Evolutionary conservation across 192 early-diverging fungal species (phyloP).

Genomic region (Geranomyces variabilis): DNA sequence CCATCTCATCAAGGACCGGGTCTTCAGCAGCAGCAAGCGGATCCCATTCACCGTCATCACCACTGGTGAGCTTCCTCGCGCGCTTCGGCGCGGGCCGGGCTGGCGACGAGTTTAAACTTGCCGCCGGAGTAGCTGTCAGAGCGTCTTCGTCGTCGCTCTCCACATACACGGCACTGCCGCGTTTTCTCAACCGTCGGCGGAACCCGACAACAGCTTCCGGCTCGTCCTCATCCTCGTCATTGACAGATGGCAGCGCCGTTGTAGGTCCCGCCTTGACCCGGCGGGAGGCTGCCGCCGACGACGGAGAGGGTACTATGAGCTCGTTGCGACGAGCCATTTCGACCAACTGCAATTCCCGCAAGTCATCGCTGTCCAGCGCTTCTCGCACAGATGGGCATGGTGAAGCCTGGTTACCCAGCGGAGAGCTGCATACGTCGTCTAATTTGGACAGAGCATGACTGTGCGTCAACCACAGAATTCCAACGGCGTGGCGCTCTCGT

Average conservation of each 20-base stretch:
- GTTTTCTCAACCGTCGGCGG: constrained; percentile 30
- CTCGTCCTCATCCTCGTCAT: constrained; percentile 4
- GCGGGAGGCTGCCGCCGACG: neutral
- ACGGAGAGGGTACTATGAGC: neutral
- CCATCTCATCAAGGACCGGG: neutral
- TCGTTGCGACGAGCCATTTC: constrained; percentile 6
- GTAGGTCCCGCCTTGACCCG: neutral
- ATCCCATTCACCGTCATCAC: constrained; percentile 24
- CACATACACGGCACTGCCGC: constrained; percentile 5
- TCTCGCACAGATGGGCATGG: neutral
- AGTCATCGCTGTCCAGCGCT: constrained; percentile 1
- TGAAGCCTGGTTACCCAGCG: neutral
- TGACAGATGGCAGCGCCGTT: neutral
- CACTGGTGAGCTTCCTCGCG: neutral
- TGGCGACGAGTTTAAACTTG: neutral
- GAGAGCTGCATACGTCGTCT: neutral
- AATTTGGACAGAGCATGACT: neutral
- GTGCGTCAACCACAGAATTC: too few relatives aligned
- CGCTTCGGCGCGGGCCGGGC: constrained; percentile 8
- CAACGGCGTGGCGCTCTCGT: too few relatives aligned
- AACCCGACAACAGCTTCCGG: constrained; percentile 14
- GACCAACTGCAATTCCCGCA: neutral
- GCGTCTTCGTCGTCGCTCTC: constrained; percentile 19
- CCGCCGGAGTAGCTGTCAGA: too few relatives aligned
- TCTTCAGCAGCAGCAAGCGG: neutral